Base-by-base conservation (phyloP, 2,329 filamentous ascomycete genomes). In the Pezizomycotina sp. region DNA sequence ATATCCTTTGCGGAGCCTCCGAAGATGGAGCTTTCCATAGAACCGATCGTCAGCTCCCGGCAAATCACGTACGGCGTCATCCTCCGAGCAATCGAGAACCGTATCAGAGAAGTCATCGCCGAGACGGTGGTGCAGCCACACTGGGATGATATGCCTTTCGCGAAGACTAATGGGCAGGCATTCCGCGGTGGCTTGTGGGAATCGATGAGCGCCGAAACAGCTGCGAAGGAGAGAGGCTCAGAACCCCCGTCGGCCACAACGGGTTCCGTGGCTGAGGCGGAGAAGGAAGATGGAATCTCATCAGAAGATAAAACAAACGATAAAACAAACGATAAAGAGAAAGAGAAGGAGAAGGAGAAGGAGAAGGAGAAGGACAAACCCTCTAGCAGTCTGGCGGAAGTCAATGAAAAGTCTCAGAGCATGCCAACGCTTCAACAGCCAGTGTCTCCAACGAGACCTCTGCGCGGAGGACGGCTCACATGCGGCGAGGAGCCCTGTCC, bases 61-160 rank as follows among this genome's bases (percentile, higher is more conserved):
- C 86, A 95, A 55, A 92, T 98, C 47, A 95, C 89, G 0, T 95
- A 92, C 56, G 80, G 77, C 2, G 69, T 92, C 41, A 89, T 98
- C 36, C 66, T 95, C 8, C 73, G 83, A 31, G 81, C 91, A 43
- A 95, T 98, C 41, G 89, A 98, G 58, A 92, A 79, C 52, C 70
- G 83, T 31, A 93, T 98, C 55, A 79, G 91, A 52, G 84, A 93
- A 57, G 83, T 93, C 6, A 68, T 98, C 42, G 80, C 78, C 6
- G 89, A 98, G 59, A 92, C 83, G 1, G 57, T 95, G 13, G 89
- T 98, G 2, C 64, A 77, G 37, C 89, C 89, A 0, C 92, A 92
- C 53, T 98, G 89, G 86, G 89, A 98, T 47, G 89, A 98, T 54
- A 68, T 82, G 15, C 83, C 89, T 0, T 95, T 98, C 56, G 77